phyloP scores from a whole-genome alignment of 768 basidiomycete species.

The Steccherinum ochraceum region DNA sequence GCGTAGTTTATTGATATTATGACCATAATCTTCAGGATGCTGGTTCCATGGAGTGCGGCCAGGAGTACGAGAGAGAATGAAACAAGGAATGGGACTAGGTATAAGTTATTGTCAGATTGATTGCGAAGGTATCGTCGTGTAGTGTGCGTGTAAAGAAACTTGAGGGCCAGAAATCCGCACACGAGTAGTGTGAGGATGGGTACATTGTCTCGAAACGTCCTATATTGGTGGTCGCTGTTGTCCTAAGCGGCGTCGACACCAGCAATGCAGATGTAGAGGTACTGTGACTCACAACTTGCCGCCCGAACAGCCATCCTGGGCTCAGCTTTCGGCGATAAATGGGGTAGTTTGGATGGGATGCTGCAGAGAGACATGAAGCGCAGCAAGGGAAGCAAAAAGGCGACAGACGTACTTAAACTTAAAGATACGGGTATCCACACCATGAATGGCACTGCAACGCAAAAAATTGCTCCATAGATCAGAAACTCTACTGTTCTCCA shows the following conservation, averaged over 20 bases:
- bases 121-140: constrained; percentile 10
- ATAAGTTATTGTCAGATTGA: constrained; percentile 15
- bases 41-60: constrained; percentile 73
- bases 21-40: constrained; percentile 65
- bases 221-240: constrained; percentile 88
- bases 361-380: constrained; percentile 30
- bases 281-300: constrained; percentile 57
- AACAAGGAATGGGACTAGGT: constrained; percentile 53
- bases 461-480: constrained; percentile 59
- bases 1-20: constrained; percentile 69
- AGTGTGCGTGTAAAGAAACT: constrained; percentile 37
- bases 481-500: constrained; percentile 84
- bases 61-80: constrained; percentile 61
- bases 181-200: constrained; percentile 51
- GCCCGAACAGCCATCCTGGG: constrained; percentile 77
- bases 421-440: constrained; percentile 65
- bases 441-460: constrained; percentile 66
- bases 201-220: constrained; percentile 77
- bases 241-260: constrained; percentile 47
- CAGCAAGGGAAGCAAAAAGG: background rate
- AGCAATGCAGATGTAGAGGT: background rate
- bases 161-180: constrained; percentile 48
- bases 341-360: constrained; percentile 67
- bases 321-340: constrained; percentile 53
- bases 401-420: constrained; percentile 60